Evolutionary conservation across 345 rosid genomes (phyloP), one percentile per base, ranked within the genome.

Genomic region (Arabis alpina): DNA sequence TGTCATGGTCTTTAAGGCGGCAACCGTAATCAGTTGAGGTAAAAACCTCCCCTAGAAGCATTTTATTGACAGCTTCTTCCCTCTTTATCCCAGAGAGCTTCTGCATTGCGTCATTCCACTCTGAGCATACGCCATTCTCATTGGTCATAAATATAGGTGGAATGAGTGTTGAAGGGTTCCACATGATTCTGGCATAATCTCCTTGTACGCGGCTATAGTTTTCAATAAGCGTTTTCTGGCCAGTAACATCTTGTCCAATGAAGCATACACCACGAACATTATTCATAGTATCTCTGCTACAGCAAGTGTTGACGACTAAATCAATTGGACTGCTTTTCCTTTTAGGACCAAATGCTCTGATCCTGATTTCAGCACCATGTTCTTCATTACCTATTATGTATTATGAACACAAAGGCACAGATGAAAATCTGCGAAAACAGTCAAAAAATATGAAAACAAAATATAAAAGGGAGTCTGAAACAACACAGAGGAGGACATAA

Each of bases 61-160:
- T 77, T 70, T 76, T 83, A 23, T 79, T 80, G 54, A 69, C 55
- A 42, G 79, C 89, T 45, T 86, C 91, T 70, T 89, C 97, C 76
- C 90, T 83, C 80, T 82, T 87, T 77, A 87, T 67, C 64, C 96
- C 92, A 45, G 97, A 83, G 44, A 91, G 74, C 72, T 76, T 87
- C 77, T 89, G 84, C 96, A 91, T 91, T 14, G 93, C 93, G 32
- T 81, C 71, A 58, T 87, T 91, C 96, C 96, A 91, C 74, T 91
- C 96, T 68, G 66, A 64, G 92, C 96, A 89, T 59, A 66, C 73
- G 10, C 97, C 97, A 48, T 75, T 61, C 80, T 83, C 88, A 65
- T 81, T 82, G 4, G 79, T 76, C 87, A 89, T 81, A 76, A 91
- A 91, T 64, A 91, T 83, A 2, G 97, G 97, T 37, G 96, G 96